Evolutionary conservation across 2,329 filamentous ascomycete species (phyloP), one percentile per base, ranked within the genome.

Genomic region (Teratosphaeria nubilosa): DNA sequence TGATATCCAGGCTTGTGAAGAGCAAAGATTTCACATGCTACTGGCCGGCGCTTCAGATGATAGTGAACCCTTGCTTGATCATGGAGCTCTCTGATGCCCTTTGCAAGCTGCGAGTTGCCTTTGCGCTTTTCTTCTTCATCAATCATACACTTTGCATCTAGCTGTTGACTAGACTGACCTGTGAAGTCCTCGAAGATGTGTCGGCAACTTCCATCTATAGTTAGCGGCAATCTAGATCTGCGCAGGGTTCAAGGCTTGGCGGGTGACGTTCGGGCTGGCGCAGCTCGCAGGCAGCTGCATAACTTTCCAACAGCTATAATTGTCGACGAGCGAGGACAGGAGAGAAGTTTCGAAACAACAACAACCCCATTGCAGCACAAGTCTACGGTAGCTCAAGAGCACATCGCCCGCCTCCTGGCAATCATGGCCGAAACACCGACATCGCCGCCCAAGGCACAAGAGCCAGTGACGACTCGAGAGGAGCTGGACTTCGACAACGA

Each of bases 401-500:
- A 20, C 9, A 48, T 48, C 41, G 5, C 22, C 2, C 41, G n/a
- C 6, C 6, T 22, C 5, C n/a, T 48, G 41, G 41, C 41, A 3
- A 61, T 54, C 57, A 69, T 67, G 66, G 60, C 65, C 27, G 65
- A 68, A 50, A 60, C 56, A 31, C 64, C 66, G 24, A 63, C 63
- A 11, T 65, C 69, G 1, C 68, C 68, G 9, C 58, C 64, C 56
- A 64, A 64, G 51, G 60, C 77, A 57, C 61, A 68, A 51, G 72
- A 74, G 61, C 73, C 71, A 7, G 69, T 67, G 16, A 73, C 70
- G 2, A 74, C 72, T 14, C 67, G 70, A 51, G 69, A 72, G 58
- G 72, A 74, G 61, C 69, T 72, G 60, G 69, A 72, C 65, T 74
- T 73, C 57, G 84, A 87, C 69, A 34, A 45, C 13, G 86, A 88